These are phyloP conservation scores for Colletotrichum lini DNA, from an alignment of 2,329 filamentous ascomycete species.

Conservation along the genomic window DNA sequence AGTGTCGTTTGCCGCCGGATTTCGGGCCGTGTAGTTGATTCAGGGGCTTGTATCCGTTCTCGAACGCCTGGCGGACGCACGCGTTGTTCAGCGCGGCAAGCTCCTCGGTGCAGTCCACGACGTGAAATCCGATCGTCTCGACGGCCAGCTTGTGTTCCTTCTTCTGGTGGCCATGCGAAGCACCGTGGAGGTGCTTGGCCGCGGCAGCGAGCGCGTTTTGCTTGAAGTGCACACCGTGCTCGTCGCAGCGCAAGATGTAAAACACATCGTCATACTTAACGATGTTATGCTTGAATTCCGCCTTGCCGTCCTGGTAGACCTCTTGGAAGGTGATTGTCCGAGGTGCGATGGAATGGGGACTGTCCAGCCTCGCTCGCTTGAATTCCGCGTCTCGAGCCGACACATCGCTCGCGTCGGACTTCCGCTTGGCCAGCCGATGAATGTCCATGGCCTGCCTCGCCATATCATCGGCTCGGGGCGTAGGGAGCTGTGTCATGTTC, in stretches of 20 bases:
- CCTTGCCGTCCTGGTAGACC: constrained; percentile 43
- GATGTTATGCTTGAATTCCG: constrained; percentile 44
- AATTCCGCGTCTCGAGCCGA: constrained; percentile 5
- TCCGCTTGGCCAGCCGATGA: constrained; percentile 25
- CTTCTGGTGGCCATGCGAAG: constrained; percentile 36
- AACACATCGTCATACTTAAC: constrained; percentile 39
- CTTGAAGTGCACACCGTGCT: constrained; percentile 44
- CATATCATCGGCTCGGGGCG: constrained; percentile 15
- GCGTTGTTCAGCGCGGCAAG: constrained; percentile 41
- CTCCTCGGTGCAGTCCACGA: constrained; percentile 41
- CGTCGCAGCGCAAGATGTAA: constrained; percentile 45
- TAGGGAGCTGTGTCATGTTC: constrained; percentile 1
- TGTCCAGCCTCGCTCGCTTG: constrained; percentile 23
- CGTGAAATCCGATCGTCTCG: constrained; percentile 39
- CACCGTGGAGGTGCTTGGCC: constrained; percentile 42
- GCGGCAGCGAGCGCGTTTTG: constrained; percentile 39
- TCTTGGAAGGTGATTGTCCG: constrained; percentile 43
- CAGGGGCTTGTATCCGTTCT: constrained; percentile 41
- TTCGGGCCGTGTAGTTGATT: constrained; percentile 39
- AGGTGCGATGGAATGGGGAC: constrained; percentile 16
- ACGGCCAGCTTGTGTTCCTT: constrained; percentile 37
- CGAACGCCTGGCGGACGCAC: constrained; percentile 37
- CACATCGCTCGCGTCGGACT: constrained; percentile 18
- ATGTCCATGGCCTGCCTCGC: constrained; percentile 13
- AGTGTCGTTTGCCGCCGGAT: constrained; percentile 37